Percentiles rank a stretch among this genome's conserved stretches.
phyloP scores from a whole-genome alignment of 345 rosid species.

The Turritis glabra region DNA sequence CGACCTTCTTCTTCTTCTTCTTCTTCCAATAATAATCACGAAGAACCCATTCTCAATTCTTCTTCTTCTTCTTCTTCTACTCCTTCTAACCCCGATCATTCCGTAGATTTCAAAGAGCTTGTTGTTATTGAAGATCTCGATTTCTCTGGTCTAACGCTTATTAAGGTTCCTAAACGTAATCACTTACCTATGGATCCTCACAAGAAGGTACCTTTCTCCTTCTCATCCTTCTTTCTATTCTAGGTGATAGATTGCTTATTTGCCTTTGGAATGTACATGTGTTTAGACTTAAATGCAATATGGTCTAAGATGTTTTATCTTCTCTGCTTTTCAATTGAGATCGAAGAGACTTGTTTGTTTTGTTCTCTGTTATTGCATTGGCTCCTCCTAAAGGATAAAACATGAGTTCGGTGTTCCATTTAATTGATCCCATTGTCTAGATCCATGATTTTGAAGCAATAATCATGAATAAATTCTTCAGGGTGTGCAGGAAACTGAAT shows the following conservation, averaged over 20 bases:
- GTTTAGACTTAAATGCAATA: neutral
- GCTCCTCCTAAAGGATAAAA: neutral
- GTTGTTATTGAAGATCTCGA: constrained; percentile 49
- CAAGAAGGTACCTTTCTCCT: constrained; percentile 55
- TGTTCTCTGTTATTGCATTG: neutral
- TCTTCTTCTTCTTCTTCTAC: constrained; percentile 22
- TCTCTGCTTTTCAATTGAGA: neutral
- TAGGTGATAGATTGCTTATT: neutral
- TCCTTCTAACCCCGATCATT: constrained; percentile 20
- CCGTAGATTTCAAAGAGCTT: constrained; percentile 23
- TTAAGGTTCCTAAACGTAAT: constrained; percentile 64
- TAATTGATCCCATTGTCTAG: neutral
- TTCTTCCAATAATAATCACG: constrained; percentile 23
- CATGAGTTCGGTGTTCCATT: neutral
- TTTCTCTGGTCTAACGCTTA: constrained; percentile 45
- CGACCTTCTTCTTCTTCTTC: constrained; percentile 51
- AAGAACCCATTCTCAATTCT: constrained; percentile 21
- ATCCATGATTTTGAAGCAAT: neutral
- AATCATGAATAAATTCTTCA: neutral
- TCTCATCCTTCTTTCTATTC: neutral
- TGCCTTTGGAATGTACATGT: neutral
- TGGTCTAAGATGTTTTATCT: neutral
- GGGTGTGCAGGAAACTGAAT: constrained; percentile 68
- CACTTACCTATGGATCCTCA: constrained; percentile 67
- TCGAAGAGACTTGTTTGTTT: neutral